A percentile compares a stretch with the other conserved stretches of the same genome.
phyloP scores from a whole-genome alignment of 176 grass and related monocot species.

The Triticum dicoccoides region DNA sequence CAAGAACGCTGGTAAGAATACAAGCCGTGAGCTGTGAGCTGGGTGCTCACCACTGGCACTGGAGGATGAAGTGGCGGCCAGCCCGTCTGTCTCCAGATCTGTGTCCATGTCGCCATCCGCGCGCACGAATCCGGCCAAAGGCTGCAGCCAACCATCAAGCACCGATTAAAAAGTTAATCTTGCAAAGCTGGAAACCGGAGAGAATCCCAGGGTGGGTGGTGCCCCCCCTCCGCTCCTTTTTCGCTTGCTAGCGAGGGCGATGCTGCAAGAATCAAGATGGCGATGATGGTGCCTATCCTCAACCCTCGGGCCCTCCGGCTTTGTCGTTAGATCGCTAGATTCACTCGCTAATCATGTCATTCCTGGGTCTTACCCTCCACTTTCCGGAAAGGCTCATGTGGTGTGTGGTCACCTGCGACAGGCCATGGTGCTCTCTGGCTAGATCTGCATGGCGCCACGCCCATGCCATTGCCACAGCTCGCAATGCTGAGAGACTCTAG shows the following conservation, averaged over 20 bases:
- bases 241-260: not conserved
- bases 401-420: slow-evolving; percentile 18
- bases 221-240: slow-evolving; percentile 30
- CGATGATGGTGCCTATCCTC: slow-evolving; percentile 26
- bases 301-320: slow-evolving; percentile 28
- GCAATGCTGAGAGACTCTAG: not conserved
- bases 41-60: slow-evolving; percentile 49
- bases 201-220: slow-evolving; percentile 39
- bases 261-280: slow-evolving; percentile 8
- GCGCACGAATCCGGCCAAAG: slow-evolving; percentile 69
- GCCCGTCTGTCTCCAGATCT: slow-evolving; percentile 60
- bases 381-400: slow-evolving; percentile 18
- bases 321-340: slow-evolving; percentile 23
- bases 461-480: not conserved
- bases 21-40: slow-evolving; percentile 41
- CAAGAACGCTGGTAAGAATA: slow-evolving; percentile 44
- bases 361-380: not conserved
- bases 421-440: not conserved
- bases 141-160: slow-evolving; percentile 46
- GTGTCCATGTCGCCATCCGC: slow-evolving; percentile 57
- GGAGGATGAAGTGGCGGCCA: slow-evolving; percentile 56
- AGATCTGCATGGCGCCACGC: slow-evolving; percentile 33
- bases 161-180: slow-evolving; percentile 30
- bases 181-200: not conserved
- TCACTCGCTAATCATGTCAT: not conserved